A percentile compares a stretch with the other conserved stretches of the same genome.
These are phyloP conservation scores for Elaeis guineensis DNA, from an alignment of 176 grass and related monocot species.

Conservation along the genomic window DNA sequence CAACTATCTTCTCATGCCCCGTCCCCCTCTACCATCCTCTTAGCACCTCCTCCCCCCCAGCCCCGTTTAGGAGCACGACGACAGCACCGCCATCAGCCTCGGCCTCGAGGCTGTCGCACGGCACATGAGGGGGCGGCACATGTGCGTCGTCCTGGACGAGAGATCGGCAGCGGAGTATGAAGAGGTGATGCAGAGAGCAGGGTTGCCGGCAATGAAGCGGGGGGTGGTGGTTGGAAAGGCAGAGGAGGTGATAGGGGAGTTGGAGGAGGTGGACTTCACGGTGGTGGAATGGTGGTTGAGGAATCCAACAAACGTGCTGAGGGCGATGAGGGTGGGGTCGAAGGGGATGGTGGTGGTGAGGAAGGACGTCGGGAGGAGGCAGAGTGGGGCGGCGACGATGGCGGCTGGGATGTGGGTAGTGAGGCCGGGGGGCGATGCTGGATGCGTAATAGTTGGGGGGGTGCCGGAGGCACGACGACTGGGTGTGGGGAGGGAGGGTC, in stretches of 20 bases:
- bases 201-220: conserved; percentile 11
- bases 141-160: conserved; percentile 11
- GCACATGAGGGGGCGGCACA: conserved; percentile 6
- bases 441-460: no score
- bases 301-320: conserved; percentile 29
- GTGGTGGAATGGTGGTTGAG: conserved; percentile 43
- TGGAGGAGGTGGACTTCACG: conserved; percentile 53
- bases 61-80: no score
- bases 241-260: conserved; percentile 28
- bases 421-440: no score
- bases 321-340: conserved; percentile 34
- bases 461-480: no score
- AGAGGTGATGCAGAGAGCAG: background rate
- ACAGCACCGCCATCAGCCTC: no score
- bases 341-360: conserved; percentile 71
- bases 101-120: conserved; percentile 27
- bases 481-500: no score
- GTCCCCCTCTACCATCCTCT: no score
- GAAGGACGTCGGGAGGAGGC: background rate
- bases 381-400: conserved; percentile 11
- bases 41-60: no score
- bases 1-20: no score
- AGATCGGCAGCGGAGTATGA: conserved; percentile 3
- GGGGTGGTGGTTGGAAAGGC: conserved; percentile 19
- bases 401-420: conserved; percentile 41